These are phyloP conservation scores for Triticum monococcum DNA, from an alignment of 176 grass and related monocot species.

Conservation along the genomic window DNA sequence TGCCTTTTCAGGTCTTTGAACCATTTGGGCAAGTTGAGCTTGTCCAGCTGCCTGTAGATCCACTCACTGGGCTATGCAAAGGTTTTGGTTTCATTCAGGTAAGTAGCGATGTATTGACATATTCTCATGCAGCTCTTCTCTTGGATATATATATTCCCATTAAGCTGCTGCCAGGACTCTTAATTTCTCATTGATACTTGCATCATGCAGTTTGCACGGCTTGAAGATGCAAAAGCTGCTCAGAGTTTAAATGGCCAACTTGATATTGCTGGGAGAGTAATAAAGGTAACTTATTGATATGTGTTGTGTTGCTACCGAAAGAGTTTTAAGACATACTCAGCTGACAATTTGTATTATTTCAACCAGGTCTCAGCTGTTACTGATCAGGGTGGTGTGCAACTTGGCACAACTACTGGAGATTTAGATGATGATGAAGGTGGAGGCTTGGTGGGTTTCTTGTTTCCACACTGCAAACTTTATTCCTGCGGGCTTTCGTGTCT, in stretches of 20 bases:
- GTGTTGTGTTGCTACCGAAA: not conserved
- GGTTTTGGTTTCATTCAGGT: constrained; percentile 97
- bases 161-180: constrained; percentile 5
- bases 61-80: constrained; percentile 89
- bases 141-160: not conserved
- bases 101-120: constrained; percentile 3
- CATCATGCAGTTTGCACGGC: constrained; percentile 68
- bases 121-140: not conserved
- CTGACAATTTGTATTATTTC: not conserved
- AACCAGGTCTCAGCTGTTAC: constrained; percentile 93
- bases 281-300: constrained; percentile 65
- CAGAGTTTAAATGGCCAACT: constrained; percentile 97
- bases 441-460: constrained; percentile 71
- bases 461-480: not conserved
- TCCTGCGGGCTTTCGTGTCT: not conserved
- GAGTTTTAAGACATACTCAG: constrained; percentile 15
- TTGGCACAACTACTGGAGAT: constrained; percentile 69
- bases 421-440: constrained; percentile 98
- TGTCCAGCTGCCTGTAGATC: constrained; percentile 86
- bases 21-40: constrained; percentile 96
- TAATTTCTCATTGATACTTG: constrained; percentile 28
- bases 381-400: constrained; percentile 76
- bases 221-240: constrained; percentile 99
- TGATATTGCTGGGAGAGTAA: constrained; percentile 95
- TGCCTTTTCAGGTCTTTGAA: constrained; percentile 81